Evolutionary conservation across 208 protist genomes (phyloP), one percentile per base, ranked within the genome.

Genomic region (Leishmania mexicana): DNA sequence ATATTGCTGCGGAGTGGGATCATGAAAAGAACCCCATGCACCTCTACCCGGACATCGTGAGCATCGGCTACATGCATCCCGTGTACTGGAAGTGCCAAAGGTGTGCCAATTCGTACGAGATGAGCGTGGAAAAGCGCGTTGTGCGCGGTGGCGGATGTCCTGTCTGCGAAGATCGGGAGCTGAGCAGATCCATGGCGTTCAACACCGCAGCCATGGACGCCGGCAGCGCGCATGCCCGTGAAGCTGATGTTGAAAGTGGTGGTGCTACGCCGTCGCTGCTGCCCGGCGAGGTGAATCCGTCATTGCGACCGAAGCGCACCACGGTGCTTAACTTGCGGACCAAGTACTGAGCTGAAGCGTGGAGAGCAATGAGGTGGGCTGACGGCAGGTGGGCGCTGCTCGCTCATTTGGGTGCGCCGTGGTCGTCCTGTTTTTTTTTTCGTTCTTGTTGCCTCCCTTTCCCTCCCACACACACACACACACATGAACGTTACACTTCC

Each of bases 51-150:
- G 92, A 95, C 28, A 95, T 98, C 58, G 84, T 98, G 19, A 88
- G 93, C 72, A 93, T 96, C 74, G 94, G 93, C 28, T 88, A 95
- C 79, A 85, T 97, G 86, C 47, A 86, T 38, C 89, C 90, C 15
- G 91, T 97, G 5, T 96, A 88, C 88, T 98, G 95, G 94, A 81
- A 73, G 65, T 98, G 95, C 84, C 67, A 57, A 17, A 35, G 19
- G 10, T 98, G 95, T 81, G 81, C 76, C 1, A 70, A 88, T 45
- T 71, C 78, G 21, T 98, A 92, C 81, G 62, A 83, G 64, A 96
- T 97, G 93, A 96, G 93, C 77, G 92, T 96, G 10, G 95, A 98
- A 78, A 96, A 97, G 83, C 94, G 95, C n/a, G 93, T 97, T 35
- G 89, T 98, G 77, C 93, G 94, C 60, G 95, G 94, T 21, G 85